These are phyloP conservation scores for Mycena galopus DNA, from an alignment of 768 basidiomycete genomes.

Conservation along the genomic window DNA sequence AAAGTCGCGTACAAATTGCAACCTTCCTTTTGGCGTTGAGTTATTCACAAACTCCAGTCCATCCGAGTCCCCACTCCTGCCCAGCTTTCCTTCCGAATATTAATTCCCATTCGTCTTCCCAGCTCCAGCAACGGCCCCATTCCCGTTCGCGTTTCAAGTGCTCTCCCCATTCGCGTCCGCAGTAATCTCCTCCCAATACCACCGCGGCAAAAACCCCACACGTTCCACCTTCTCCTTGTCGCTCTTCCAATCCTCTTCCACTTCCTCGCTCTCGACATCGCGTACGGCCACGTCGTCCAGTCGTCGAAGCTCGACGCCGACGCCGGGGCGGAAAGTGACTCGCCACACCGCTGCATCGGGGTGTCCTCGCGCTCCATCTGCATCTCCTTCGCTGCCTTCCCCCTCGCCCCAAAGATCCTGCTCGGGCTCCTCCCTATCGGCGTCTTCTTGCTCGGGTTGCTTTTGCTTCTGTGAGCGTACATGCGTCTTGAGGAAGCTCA, in stretches of 20 bases:
- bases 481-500: conserved; percentile 65
- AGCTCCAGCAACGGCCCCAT: too few relatives aligned
- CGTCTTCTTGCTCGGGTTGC: conserved; percentile 37
- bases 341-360: conserved; percentile 70
- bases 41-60: neutral
- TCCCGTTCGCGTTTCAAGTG: neutral
- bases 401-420: conserved; percentile 17
- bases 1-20: neutral
- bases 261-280: conserved; percentile 75
- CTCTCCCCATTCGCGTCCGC: neutral
- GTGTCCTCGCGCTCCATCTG: neutral
- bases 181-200: conserved; percentile 69
- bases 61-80: neutral
- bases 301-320: conserved; percentile 64
- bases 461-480: conserved; percentile 38
- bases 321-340: conserved; percentile 70
- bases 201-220: conserved; percentile 82
- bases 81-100: too few relatives aligned
- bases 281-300: conserved; percentile 63
- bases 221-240: conserved; percentile 56
- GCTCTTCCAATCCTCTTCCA: neutral
- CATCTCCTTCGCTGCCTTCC: conserved; percentile 32
- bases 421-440: neutral
- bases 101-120: neutral
- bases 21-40: too few relatives aligned